Evolutionary conservation across 768 basidiomycete genomes (phyloP).

Genomic region (Boletales sp.): DNA sequence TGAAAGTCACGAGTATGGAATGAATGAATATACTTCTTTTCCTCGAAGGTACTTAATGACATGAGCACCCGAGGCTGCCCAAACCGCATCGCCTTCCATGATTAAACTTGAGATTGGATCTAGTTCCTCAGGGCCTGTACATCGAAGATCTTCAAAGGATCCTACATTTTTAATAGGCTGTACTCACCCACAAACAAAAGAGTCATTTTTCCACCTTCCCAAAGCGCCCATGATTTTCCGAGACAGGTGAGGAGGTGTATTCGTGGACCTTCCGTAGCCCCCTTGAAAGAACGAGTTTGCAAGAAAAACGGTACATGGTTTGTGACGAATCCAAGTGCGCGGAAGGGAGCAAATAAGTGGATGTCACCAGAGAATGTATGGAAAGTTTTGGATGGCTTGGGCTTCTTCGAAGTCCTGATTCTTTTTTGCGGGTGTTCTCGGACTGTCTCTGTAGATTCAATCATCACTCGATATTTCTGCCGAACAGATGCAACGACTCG

Average conservation of each 20-base stretch:
- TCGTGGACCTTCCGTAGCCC: conserved; percentile 77
- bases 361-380: conserved; percentile 16
- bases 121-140: conserved; percentile 75
- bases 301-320: conserved; percentile 87
- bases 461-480: conserved; percentile 13
- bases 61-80: conserved; percentile 67
- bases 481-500: too few species aligned
- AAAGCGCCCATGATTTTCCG: conserved; percentile 89
- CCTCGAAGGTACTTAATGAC: conserved; percentile 82
- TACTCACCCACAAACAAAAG: conserved; percentile 88
- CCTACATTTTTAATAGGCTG: not conserved
- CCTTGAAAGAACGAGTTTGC: conserved; percentile 82
- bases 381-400: not conserved
- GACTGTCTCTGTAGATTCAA: conserved; percentile 11
- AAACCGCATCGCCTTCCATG: conserved; percentile 85
- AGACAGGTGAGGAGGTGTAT: conserved; percentile 85
- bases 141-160: conserved; percentile 3
- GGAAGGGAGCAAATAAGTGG: conserved; percentile 84
- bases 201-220: conserved; percentile 93
- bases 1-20: not conserved
- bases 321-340: conserved; percentile 92
- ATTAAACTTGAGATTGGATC: conserved; percentile 71
- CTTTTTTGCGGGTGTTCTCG: conserved; percentile 26
- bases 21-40: conserved; percentile 59
- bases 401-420: conserved; percentile 10